Evolutionary conservation across 2,329 filamentous ascomycete genomes (phyloP).

Genomic region (Colletotrichum sp.): DNA sequence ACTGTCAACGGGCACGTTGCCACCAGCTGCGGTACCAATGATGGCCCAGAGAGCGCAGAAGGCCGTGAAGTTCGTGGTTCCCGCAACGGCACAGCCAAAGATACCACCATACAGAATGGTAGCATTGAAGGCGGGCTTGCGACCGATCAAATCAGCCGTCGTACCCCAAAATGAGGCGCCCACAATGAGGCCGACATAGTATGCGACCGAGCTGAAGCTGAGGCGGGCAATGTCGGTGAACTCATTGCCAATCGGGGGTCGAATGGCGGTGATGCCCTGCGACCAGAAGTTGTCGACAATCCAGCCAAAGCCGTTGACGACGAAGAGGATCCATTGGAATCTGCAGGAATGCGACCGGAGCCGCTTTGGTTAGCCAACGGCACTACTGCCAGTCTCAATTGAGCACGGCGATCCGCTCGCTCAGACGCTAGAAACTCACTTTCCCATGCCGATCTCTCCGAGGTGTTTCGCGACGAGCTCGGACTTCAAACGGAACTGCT

Average conservation of each 20-base stretch:
- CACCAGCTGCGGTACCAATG: conserved; percentile 46
- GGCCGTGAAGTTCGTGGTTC: conserved; percentile 61
- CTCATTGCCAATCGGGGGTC: conserved; percentile 37
- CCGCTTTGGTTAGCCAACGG: neutral
- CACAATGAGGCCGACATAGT: conserved; percentile 47
- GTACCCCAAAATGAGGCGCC: conserved; percentile 52
- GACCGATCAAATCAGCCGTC: conserved; percentile 44
- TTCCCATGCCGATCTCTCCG: conserved; percentile 36
- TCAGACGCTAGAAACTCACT: conserved; percentile 28
- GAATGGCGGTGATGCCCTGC: conserved; percentile 38
- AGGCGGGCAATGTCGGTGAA: conserved; percentile 34
- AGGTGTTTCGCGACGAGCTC: conserved; percentile 34
- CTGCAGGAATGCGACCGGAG: conserved; percentile 16
- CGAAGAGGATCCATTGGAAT: conserved; percentile 48
- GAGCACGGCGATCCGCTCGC: neutral
- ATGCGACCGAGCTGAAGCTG: conserved; percentile 39
- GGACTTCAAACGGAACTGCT: conserved; percentile 36
- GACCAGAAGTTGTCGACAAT: conserved; percentile 49
- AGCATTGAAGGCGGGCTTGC: conserved; percentile 48
- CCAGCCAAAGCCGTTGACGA: conserved; percentile 53
- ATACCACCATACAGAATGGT: conserved; percentile 51
- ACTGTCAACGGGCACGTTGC: conserved; percentile 57
- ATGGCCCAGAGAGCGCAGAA: conserved; percentile 61
- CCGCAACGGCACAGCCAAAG: conserved; percentile 63
- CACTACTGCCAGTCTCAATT: neutral